These are phyloP conservation scores for Lichenothelia convexa DNA, from an alignment of 495 filamentous ascomycete species.

Conservation along the genomic window DNA sequence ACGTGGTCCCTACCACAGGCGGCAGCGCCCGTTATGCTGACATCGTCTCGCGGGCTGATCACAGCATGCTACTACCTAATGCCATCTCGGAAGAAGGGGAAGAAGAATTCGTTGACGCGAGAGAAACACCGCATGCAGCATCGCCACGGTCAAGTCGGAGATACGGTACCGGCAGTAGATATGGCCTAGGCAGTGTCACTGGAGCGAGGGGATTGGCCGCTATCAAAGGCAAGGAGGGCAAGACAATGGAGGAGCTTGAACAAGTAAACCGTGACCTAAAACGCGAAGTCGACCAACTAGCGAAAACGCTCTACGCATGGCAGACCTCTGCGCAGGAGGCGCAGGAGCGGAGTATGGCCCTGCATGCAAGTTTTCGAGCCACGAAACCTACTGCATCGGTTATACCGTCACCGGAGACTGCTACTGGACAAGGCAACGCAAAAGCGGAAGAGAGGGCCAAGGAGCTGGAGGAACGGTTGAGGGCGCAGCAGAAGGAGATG, in stretches of 20 bases:
- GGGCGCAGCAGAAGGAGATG: slow-evolving; percentile 31
- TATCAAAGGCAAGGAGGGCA: slow-evolving; percentile 21
- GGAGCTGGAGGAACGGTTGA: slow-evolving; percentile 39
- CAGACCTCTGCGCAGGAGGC: slow-evolving; percentile 73
- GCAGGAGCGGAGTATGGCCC: slow-evolving; percentile 59
- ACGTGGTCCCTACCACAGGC: slow-evolving; percentile 80
- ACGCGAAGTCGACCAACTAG: slow-evolving; percentile 57
- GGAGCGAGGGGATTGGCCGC: slow-evolving; percentile 8
- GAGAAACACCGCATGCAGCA: slow-evolving; percentile 39
- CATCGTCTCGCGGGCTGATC: slow-evolving; percentile 57
- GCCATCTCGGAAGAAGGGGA: slow-evolving; percentile 28
- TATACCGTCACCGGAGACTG: neutral
- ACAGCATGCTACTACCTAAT: slow-evolving; percentile 36
- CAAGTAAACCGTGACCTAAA: slow-evolving; percentile 65
- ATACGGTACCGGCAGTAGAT: too few species aligned
- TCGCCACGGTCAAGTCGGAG: slow-evolving; percentile 32
- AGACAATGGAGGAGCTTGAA: slow-evolving; percentile 64
- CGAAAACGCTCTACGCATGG: slow-evolving; percentile 62
- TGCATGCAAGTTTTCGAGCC: slow-evolving; percentile 61
- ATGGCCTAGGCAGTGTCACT: slow-evolving; percentile 19
- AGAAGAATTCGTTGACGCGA: slow-evolving; percentile 73
- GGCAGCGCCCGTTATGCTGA: slow-evolving; percentile 79
- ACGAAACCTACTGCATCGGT: slow-evolving; percentile 21
- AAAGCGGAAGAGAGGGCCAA: slow-evolving; percentile 27
- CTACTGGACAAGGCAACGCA: slow-evolving; percentile 16